Conservation (phyloP, 2,329 filamentous ascomycete species). For the Fusarium graminum region DNA sequence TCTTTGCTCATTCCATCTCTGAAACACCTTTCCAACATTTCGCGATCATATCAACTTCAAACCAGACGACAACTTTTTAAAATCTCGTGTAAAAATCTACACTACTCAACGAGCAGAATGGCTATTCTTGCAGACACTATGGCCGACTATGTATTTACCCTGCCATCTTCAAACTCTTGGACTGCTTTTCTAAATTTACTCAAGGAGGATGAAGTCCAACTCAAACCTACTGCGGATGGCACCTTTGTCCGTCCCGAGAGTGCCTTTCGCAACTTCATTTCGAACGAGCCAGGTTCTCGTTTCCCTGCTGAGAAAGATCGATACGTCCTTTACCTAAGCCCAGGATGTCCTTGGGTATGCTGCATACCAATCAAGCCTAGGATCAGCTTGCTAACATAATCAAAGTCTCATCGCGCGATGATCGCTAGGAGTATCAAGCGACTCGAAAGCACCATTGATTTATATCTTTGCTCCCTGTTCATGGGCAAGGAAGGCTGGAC, state of each 20-base stretch:
- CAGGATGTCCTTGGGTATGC: slow-evolving; percentile 73
- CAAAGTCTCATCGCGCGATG: slow-evolving; percentile 76
- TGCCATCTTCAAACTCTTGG: rapidly evolving
- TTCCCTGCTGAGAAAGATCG: slow-evolving; percentile 71
- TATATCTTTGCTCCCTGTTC: slow-evolving; percentile 77
- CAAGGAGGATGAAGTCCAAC: slow-evolving; percentile 18
- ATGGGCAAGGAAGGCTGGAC: slow-evolving; percentile 71
- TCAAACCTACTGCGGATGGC: slow-evolving; percentile 54
- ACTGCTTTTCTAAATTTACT: rapidly evolving
- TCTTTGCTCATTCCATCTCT: background rate
- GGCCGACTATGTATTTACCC: slow-evolving; percentile 3
- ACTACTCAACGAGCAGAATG: rapidly evolving
- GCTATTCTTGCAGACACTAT: background rate
- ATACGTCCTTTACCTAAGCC: slow-evolving; percentile 72
- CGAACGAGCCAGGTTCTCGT: slow-evolving; percentile 61
- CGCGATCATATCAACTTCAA: no score
- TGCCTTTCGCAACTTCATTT: slow-evolving; percentile 68
- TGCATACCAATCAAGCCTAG: rapidly evolving
- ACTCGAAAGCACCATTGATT: slow-evolving; percentile 75
- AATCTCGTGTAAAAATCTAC: no score
- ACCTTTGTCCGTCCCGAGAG: slow-evolving; percentile 66
- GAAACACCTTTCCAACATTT: background rate
- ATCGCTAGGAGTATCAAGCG: slow-evolving; percentile 81
- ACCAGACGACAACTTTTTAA: rapidly evolving
- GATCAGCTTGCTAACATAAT: background rate